Conservation (phyloP, 371 early-diverging fungal species). For the Mucor saturninus region DNA sequence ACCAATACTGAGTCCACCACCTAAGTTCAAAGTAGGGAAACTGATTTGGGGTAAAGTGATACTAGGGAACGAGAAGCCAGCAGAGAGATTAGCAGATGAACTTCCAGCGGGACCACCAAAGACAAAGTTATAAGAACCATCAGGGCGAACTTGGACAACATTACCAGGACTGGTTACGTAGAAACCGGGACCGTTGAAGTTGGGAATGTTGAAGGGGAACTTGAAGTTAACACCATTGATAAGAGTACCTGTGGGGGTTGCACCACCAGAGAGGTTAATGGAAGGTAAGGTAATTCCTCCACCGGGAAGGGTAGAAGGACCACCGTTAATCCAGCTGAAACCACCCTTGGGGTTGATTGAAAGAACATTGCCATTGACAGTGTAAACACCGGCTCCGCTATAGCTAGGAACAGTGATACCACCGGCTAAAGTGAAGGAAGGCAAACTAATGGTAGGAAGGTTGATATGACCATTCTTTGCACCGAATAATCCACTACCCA, state of each 20-base stretch:
- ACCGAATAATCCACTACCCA: slow-evolving; percentile 3
- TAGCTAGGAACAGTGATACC: background rate
- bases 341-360: background rate
- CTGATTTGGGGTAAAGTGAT: background rate
- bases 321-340: background rate
- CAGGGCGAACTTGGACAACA: slow-evolving; percentile 3
- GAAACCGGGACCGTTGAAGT: slow-evolving; percentile 12
- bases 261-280: background rate
- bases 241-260: background rate
- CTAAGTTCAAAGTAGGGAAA: background rate
- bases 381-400: background rate
- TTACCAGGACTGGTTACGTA: slow-evolving; percentile 6
- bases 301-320: background rate
- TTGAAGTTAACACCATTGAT: slow-evolving; percentile 1
- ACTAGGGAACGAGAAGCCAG: background rate
- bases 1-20: background rate
- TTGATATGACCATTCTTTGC: background rate
- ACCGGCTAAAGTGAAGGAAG: background rate
- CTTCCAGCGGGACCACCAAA: background rate
- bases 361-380: background rate
- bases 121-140: slow-evolving; percentile 5
- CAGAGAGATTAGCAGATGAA: background rate
- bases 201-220: background rate
- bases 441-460: background rate
- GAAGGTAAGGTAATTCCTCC: background rate